Base-by-base conservation (phyloP, 176 grass and related monocot species). In the Neostapfia colusana region DNA sequence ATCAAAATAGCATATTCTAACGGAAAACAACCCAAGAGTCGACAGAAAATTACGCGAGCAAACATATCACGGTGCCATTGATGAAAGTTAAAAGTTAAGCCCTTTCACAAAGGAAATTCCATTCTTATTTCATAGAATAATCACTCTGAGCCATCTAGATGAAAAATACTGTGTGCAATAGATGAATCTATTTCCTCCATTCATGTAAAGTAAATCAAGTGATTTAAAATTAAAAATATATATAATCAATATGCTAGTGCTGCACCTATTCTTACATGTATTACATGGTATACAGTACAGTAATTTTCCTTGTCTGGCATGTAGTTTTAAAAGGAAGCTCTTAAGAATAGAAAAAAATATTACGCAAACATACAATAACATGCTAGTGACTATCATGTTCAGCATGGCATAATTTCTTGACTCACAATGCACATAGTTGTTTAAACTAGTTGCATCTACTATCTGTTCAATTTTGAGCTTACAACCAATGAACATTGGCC, bases 271-370 rank as follows among this genome's bases (percentile, higher is more conserved):
- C 48, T 21, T 21, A 54, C 51, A 53, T 54, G 51, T 54, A 7
- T 23, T 9, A 54, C 20, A 54, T 51, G 16, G 49, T 7, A 51
- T 21, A 54, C 49, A 53, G 6, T 53, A n/a, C 49, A 20, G 2
- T 53, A 6, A 18, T 18, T n/a, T 54, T 54, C 43, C 20, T 70
- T 42, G 18, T 69, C 34, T n/a, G 53, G 2, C 16, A 41, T 69
- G 26, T 37, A 75, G 25, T 45, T 15, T 75, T 54, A 74, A 85
- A 49, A 69, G 26, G 31, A 8, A 85, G 65, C 41, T 59, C 59
- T 26, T 74, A 45, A 65, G 20, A 46, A 37, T 0, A 57, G 2
- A 58, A 65, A n/a, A n/a, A 46, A 41, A 41, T 41, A 41, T 9
- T 8, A 41, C 9, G 39, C 9, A 7, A 46, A 46, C 15, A 46